phyloP scores from a whole-genome alignment of 345 rosid genomes.

The Citrus unshiu region DNA sequence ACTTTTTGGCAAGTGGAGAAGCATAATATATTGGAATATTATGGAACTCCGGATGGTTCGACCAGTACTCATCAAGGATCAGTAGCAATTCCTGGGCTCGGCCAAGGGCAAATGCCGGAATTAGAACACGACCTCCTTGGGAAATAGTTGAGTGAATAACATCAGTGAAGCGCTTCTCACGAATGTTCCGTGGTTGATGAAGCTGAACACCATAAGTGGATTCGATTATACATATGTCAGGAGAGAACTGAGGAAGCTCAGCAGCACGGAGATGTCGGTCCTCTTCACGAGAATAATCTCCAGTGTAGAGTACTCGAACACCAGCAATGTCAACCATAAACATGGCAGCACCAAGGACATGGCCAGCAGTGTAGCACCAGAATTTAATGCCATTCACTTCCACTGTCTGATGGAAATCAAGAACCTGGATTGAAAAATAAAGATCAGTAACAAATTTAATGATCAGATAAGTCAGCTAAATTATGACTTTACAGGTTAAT shows the following conservation, averaged over 20 bases:
- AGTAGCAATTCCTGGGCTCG: slow-evolving; percentile 80
- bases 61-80: slow-evolving; percentile 91
- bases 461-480: neutral
- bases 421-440: slow-evolving; percentile 39
- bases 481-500: neutral
- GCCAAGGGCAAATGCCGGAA: slow-evolving; percentile 82
- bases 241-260: slow-evolving; percentile 94
- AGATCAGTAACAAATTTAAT: neutral
- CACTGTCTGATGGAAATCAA: slow-evolving; percentile 90
- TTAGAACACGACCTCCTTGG: slow-evolving; percentile 90
- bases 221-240: slow-evolving; percentile 91
- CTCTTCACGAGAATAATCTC: slow-evolving; percentile 95
- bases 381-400: slow-evolving; percentile 89
- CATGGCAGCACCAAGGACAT: slow-evolving; percentile 99
- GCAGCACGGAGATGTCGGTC: slow-evolving; percentile 94
- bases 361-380: slow-evolving; percentile 99
- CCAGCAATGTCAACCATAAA: slow-evolving; percentile 97
- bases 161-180: slow-evolving; percentile 96
- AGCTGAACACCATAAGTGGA: slow-evolving; percentile 97
- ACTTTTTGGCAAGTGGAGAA: slow-evolving; percentile 92
- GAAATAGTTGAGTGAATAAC: slow-evolving; percentile 79
- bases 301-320: slow-evolving; percentile 88
- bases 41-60: slow-evolving; percentile 81
- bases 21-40: slow-evolving; percentile 93
- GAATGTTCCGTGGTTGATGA: slow-evolving; percentile 79